Evolutionary conservation across 805 yeast species (phyloP), one percentile per base, ranked within the genome.

Genomic region (Candida boidinii): DNA sequence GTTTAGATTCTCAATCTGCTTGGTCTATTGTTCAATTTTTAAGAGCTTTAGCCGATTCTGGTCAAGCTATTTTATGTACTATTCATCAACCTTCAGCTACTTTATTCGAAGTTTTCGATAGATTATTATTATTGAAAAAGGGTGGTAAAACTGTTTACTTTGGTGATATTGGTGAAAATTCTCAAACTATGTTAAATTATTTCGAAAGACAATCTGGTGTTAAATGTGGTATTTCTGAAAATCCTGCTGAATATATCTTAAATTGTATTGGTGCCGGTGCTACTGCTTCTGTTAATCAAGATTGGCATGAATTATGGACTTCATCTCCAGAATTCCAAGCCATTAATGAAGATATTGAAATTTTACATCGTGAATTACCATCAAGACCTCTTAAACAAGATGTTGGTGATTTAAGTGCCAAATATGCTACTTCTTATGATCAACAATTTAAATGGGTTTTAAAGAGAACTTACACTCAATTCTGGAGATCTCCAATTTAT

Each of bases 221-320:
- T 37, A 64, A 70, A 34, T 81, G 90, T 64, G 72, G 67, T 34
- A 58, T 54, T 7, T 62, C 66, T 30, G 85, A 76, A 37, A 79
- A 79, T 41, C 87, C 87, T 32, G 87, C 86, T 32, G 87, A 79
- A 56, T 79, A 79, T 60, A 77, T 79, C 56, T 61, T 79, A 47
- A 75, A 76, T 40, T 76, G 76, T 46, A 78, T 81, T 53, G 90
- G 90, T 44, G 88, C 88, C 23, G 88, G 86, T 53, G 86, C 88
- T 7, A 79, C 85, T 34, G 80, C 86, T 9, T 54, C 64, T 34
- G 71, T 72, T 24, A 49, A 54, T 28, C 67, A 66, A 36, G 80
- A 81, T 53, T 81, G 82, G 76, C 64, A 67, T 52, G 75, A 76
- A 8, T 60, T 75, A 9, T 81, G 92, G 92, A 50, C 46, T 13